A percentile compares a stretch with the other conserved stretches of the same genome.
Conservation (phyloP, 352 stramenopile species). For the Globisporangium abappressorium region DNA sequence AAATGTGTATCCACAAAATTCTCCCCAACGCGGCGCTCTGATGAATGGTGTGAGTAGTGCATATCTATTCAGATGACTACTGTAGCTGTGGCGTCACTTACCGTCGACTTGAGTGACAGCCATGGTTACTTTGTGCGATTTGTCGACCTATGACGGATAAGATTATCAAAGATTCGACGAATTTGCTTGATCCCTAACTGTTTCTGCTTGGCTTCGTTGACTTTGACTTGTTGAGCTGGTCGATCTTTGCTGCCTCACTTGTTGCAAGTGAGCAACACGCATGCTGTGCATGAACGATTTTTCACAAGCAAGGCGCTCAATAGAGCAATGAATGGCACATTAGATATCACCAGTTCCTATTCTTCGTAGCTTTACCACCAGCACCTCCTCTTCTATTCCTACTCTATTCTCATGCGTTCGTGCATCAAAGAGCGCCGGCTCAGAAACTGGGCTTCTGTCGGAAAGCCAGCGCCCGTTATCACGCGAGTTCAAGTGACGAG, state of each 20-base stretch:
- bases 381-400: not conserved
- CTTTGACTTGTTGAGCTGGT: not conserved
- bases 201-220: not conserved
- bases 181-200: not conserved
- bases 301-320: not conserved
- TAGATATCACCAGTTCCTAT: not conserved
- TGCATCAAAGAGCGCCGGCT: not conserved
- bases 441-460: not conserved
- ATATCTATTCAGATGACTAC: too few species aligned
- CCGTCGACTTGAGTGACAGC: not conserved
- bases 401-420: not conserved
- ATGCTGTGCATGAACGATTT: not conserved
- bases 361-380: not conserved
- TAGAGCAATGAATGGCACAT: not conserved
- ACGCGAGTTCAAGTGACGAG: not conserved
- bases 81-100: not conserved
- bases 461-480: not conserved
- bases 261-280: not conserved
- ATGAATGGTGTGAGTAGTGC: too few species aligned
- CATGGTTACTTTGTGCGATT: not conserved
- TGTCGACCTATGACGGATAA: not conserved
- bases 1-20: too few species aligned
- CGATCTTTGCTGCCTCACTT: not conserved
- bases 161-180: not conserved
- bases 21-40: too few species aligned